These are phyloP conservation scores for Adansonia rubrostipa DNA, from an alignment of 441 rosid genomes.

Conservation along the genomic window DNA sequence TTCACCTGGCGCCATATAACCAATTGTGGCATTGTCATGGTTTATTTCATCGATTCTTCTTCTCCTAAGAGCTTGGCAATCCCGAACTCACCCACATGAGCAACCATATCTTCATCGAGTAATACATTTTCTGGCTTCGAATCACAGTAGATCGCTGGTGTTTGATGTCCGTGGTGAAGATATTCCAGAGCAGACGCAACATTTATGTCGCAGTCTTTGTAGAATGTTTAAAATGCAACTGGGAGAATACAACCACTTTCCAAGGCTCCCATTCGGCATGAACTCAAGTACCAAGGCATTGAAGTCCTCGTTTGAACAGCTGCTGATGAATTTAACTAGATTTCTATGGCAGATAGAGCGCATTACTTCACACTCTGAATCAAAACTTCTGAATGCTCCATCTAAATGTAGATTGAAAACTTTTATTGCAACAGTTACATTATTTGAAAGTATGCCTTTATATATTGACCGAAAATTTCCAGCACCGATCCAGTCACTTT, in stretches of 20 bases:
- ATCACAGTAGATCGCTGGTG: conserved; percentile 3
- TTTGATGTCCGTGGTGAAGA: neutral
- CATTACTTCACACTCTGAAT: neutral
- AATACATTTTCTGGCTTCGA: neutral
- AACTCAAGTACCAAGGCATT: neutral
- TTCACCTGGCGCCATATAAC: neutral
- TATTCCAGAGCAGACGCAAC: neutral
- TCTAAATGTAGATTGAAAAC: neutral
- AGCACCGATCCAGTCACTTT: neutral
- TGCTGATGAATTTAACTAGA: neutral
- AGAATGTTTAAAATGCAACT: neutral
- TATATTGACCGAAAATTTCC: neutral
- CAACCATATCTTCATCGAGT: neutral
- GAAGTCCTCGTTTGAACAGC: neutral
- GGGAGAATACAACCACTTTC: neutral
- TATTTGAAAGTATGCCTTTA: neutral
- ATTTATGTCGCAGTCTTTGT: neutral
- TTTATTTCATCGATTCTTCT: conserved; percentile 1
- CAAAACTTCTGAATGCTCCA: neutral
- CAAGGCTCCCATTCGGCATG: neutral
- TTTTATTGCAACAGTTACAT: neutral
- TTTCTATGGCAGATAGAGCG: neutral
- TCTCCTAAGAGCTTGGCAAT: neutral
- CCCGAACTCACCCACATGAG: neutral
- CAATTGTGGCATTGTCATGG: conserved; percentile 1